These are phyloP conservation scores for Solanum stenotomum DNA, from an alignment of 257 asterid genomes.

Conservation along the genomic window DNA sequence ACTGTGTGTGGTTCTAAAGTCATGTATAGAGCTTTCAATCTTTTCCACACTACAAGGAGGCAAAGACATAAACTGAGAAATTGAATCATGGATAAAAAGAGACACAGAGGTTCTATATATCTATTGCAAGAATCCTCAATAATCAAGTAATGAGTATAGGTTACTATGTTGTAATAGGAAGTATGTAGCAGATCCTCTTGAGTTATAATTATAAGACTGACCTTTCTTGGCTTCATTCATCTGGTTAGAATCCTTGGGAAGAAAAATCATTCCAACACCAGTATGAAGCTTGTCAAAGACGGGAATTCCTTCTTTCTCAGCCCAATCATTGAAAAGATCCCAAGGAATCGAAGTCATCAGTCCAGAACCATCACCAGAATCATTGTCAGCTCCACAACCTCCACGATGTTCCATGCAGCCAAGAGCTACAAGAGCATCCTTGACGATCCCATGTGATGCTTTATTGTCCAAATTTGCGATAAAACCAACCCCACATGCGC, in stretches of 20 bases:
- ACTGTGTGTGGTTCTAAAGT: background rate
- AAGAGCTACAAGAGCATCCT: slow-evolving; percentile 93
- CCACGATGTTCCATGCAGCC: slow-evolving; percentile 99
- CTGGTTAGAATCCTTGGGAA: slow-evolving; percentile 63
- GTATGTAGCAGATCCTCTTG: background rate
- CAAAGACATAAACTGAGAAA: background rate
- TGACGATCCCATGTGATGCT: slow-evolving; percentile 65
- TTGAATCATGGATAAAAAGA: background rate
- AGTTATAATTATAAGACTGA: slow-evolving; percentile 11
- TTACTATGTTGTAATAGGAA: background rate
- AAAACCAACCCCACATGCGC: slow-evolving; percentile 98
- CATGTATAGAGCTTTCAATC: background rate
- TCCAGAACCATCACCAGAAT: slow-evolving; percentile 99
- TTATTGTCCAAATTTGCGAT: slow-evolving; percentile 86
- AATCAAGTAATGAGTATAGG: background rate
- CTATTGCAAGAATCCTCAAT: background rate
- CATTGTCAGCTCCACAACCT: slow-evolving; percentile 99
- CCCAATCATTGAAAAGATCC: slow-evolving; percentile 90
- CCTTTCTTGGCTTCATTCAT: slow-evolving; percentile 75
- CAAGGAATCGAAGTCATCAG: slow-evolving; percentile 95
- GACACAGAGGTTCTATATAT: background rate
- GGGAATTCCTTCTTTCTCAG: slow-evolving; percentile 60
- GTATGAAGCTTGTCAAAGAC: slow-evolving; percentile 73
- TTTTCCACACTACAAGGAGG: background rate
- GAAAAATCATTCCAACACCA: slow-evolving; percentile 93